phyloP scores from a whole-genome alignment of 2,329 filamentous ascomycete genomes.

The Colletotrichum ledebouriae region DNA sequence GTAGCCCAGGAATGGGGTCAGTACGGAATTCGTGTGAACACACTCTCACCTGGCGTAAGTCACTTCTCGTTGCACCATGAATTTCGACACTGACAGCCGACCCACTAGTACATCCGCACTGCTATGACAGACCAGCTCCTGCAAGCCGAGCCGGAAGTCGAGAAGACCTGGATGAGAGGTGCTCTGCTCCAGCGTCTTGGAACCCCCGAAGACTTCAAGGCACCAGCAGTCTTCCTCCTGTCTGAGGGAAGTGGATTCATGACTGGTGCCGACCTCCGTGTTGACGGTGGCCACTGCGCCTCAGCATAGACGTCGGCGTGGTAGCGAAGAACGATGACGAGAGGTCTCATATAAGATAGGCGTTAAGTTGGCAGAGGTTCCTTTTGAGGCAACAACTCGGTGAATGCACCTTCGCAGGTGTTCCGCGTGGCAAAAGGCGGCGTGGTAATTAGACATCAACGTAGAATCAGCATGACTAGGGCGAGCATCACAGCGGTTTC shows the following conservation, averaged over 20 bases:
- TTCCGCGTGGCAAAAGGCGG: neutral
- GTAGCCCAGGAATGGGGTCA: conserved; percentile 73
- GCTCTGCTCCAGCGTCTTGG: conserved; percentile 67
- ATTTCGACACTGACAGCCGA: neutral
- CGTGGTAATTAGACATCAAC: conserved; percentile 5
- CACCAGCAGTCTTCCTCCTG: conserved; percentile 68
- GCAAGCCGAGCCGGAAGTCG: conserved; percentile 61
- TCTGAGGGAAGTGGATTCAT: conserved; percentile 70
- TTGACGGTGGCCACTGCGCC: conserved; percentile 69
- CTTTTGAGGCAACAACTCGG: neutral
- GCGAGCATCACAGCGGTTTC: conserved; percentile 22
- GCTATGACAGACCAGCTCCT: conserved; percentile 62
- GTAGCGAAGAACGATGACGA: neutral
- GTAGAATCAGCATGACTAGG: conserved; percentile 24
- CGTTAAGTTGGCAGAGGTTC: neutral
- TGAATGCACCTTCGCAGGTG: neutral
- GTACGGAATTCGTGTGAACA: conserved; percentile 75
- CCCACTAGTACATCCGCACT: conserved; percentile 58
- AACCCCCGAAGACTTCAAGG: conserved; percentile 69
- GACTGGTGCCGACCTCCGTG: conserved; percentile 68
- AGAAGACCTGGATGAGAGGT: conserved; percentile 66
- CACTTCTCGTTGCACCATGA: neutral
- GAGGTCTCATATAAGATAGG: neutral
- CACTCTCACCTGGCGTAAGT: conserved; percentile 70
- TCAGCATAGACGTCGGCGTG: conserved; percentile 47